Percentiles rank a stretch among this genome's conserved stretches.
phyloP scores from a whole-genome alignment of 2,329 filamentous ascomycete genomes.

The Colletotrichum spinosum region DNA sequence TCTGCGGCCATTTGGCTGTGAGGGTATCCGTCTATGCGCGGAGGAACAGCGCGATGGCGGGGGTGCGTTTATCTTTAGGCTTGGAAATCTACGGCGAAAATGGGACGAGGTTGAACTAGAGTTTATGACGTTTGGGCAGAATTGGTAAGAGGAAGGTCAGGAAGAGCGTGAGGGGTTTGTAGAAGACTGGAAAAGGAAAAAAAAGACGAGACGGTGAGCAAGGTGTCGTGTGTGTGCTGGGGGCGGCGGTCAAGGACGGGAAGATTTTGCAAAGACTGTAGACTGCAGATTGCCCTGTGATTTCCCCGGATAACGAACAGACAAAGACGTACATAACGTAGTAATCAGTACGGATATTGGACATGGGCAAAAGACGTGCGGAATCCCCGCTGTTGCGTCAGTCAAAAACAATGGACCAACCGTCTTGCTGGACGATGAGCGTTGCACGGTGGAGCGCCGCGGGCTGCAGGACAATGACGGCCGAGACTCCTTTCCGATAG shows the following conservation, averaged over 20 bases:
- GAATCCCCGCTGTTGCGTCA: conserved; percentile 35
- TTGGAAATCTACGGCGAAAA: not conserved
- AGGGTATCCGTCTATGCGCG: not conserved
- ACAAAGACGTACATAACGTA: too few species aligned
- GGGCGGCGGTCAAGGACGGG: conserved; percentile 1
- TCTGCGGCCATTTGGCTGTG: conserved; percentile 31
- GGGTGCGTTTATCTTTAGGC: too few species aligned
- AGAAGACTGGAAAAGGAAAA: not conserved
- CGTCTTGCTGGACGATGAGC: not conserved
- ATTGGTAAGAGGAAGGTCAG: conserved; percentile 6
- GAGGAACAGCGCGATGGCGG: conserved; percentile 7
- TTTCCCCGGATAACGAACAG: conserved; percentile 20
- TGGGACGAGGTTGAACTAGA: conserved; percentile 18
- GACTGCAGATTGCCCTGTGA: not conserved
- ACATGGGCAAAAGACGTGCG: conserved; percentile 21
- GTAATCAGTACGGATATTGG: too few species aligned
- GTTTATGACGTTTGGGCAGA: conserved; percentile 6
- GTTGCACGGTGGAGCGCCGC: conserved; percentile 21
- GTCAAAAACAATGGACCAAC: conserved; percentile 25
- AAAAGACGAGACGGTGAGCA: not conserved
- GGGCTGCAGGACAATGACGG: conserved; percentile 7
- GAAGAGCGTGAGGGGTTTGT: not conserved
- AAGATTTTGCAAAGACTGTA: not conserved
- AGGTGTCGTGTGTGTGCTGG: not conserved
- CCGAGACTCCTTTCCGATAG: not conserved